Conservation (phyloP, 495 filamentous ascomycete genomes). For the Lasiosphaeria hispida region DNA sequence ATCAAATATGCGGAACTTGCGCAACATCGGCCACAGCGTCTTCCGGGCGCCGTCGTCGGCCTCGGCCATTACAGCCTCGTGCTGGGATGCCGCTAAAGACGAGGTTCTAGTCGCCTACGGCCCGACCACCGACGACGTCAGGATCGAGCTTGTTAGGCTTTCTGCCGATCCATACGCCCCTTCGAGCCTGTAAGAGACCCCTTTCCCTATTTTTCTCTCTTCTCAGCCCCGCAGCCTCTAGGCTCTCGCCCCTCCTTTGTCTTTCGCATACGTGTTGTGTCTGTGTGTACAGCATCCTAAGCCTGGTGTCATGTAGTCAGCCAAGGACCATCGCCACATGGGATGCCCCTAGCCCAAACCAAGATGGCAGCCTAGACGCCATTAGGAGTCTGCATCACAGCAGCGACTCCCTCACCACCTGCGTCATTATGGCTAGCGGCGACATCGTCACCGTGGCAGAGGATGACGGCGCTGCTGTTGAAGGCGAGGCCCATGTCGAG, state of each 20-base stretch:
- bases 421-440: slow-evolving; percentile 82
- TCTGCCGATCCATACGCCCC: slow-evolving; percentile 37
- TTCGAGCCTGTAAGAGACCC: slow-evolving; percentile 43
- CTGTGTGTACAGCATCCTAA: slow-evolving; percentile 10
- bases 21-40: slow-evolving; percentile 63
- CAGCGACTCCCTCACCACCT: slow-evolving; percentile 70
- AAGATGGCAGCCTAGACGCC: slow-evolving; percentile 65
- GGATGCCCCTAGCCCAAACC: slow-evolving; percentile 74
- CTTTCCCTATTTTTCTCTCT: slow-evolving; percentile 4
- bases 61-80: slow-evolving; percentile 59
- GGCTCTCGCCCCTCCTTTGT: slow-evolving; percentile 7
- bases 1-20: slow-evolving; percentile 74
- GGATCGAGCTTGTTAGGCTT: slow-evolving; percentile 65
- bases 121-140: slow-evolving; percentile 57
- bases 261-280: not conserved
- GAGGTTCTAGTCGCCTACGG: slow-evolving; percentile 73
- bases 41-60: slow-evolving; percentile 46
- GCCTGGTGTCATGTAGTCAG: slow-evolving; percentile 25
- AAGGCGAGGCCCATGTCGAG: slow-evolving; percentile 71
- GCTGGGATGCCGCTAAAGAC: slow-evolving; percentile 74
- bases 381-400: slow-evolving; percentile 81
- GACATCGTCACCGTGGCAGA: slow-evolving; percentile 85
- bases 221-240: not conserved
- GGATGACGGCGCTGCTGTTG: slow-evolving; percentile 51
- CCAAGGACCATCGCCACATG: slow-evolving; percentile 67